These are phyloP conservation scores for Aspergillus baeticus DNA, from an alignment of 495 filamentous ascomycete genomes.

Conservation along the genomic window DNA sequence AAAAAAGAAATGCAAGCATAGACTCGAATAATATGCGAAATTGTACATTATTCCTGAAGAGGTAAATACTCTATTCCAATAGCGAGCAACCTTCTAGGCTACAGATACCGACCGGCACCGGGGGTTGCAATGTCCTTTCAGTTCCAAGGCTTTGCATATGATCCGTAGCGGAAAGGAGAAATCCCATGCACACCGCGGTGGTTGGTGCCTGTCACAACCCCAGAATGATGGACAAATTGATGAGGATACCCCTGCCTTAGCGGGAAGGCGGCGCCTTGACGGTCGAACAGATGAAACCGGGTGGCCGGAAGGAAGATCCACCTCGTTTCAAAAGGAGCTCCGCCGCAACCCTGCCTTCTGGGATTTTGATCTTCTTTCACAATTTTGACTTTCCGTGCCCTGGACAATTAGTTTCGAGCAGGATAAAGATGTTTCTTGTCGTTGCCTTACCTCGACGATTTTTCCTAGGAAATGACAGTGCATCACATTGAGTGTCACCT, in stretches of 20 bases:
- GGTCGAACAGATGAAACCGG: conserved; percentile 23
- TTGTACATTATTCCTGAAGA: background rate
- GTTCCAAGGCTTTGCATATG: background rate
- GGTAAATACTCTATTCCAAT: background rate
- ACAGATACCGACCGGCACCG: too few species aligned
- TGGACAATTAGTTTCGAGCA: too few species aligned
- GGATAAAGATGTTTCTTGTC: too few species aligned
- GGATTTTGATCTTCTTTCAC: background rate
- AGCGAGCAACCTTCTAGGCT: background rate
- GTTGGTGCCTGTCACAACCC: background rate
- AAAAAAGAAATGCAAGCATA: background rate
- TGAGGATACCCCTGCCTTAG: conserved; percentile 21
- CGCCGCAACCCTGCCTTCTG: too few species aligned
- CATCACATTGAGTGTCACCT: background rate
- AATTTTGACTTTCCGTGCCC: background rate
- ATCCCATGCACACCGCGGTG: background rate
- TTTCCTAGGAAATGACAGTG: background rate
- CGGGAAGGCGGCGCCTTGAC: conserved; percentile 14
- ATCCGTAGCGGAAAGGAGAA: background rate
- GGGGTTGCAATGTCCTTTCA: too few species aligned
- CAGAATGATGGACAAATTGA: background rate
- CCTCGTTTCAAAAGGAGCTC: conserved; percentile 10
- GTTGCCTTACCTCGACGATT: background rate
- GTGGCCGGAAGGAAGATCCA: conserved; percentile 19
- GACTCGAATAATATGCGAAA: background rate